Base-by-base conservation (phyloP, 257 asterid genomes). In the Solanum virginianum region DNA sequence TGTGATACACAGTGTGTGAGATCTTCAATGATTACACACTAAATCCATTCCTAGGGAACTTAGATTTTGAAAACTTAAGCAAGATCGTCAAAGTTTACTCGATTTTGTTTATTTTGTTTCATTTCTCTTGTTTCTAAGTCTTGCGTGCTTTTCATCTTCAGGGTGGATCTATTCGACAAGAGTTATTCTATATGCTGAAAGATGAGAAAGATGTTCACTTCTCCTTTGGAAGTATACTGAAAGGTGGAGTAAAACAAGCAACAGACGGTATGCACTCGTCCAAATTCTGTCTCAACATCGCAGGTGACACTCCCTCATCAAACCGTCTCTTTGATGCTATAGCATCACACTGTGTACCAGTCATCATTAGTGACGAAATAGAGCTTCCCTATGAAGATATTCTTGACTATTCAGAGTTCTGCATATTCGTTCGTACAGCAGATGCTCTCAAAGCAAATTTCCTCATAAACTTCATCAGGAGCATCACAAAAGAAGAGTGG, bases 281-380 rank as follows among this genome's bases (percentile, higher is more conserved):
- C 16, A 94, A 92, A 69, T 94, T 94, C 91, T 94, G 98, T 88
- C 98, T 94, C 84, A 92, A 94, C 89, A 92, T 94, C 15, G 98
- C 98, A 0, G 97, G 98, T 1, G 98, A 94, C 85, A 94, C 98
- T 22, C 98, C 98, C 15, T 94, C 98, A 6, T 94, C 98, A 17
- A 94, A 94, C 91, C 95, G 97, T 14, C 97, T 94, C 53, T 94
- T 93, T 83, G 98, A 94, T 81, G 94, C 98, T 29, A 92, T 94
- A 36, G 94, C 94, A 9, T 92, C 94, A 88, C 98, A 94, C 88
- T 94, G 98, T 32, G 95, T 93, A 14, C 98, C 98, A 0, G 94
- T 94, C 80, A 88, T 94, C 84, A 92, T 94, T 56, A 94, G 98
- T 29, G 97, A 93, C 60, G 92, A 92, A 2, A 94, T 93, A 10